These are phyloP conservation scores for Xylaria palmicola DNA, from an alignment of 495 filamentous ascomycete species.

Conservation along the genomic window DNA sequence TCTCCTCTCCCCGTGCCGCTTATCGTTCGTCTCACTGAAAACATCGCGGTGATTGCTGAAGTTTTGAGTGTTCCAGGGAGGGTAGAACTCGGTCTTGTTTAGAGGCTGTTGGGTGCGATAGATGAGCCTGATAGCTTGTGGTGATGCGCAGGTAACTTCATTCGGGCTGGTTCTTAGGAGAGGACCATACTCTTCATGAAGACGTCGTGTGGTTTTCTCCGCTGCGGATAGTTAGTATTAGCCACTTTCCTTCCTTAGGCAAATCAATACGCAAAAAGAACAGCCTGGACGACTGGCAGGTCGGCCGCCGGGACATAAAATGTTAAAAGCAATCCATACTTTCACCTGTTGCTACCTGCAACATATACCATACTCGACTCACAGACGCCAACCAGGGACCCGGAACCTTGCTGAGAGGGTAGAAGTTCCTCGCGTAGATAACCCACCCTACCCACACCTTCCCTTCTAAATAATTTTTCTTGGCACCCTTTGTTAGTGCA, in stretches of 20 bases:
- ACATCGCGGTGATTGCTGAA: constrained; percentile 1
- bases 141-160: constrained; percentile 5
- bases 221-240: constrained; percentile 1
- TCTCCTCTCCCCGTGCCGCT: constrained; percentile 3
- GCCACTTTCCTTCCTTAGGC: not conserved
- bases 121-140: constrained; percentile 1
- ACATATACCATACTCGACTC: constrained; percentile 4
- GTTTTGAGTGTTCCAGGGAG: constrained; percentile 2
- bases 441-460: constrained; percentile 1
- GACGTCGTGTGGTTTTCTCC: not conserved
- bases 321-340: constrained; percentile 1
- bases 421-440: constrained; percentile 1
- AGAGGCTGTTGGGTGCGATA: constrained; percentile 4
- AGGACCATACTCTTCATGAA: constrained; percentile 3
- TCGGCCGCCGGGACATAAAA: not conserved
- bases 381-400: constrained; percentile 6
- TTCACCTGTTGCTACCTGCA: not conserved
- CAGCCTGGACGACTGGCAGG: not conserved
- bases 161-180: not conserved
- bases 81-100: constrained; percentile 3
- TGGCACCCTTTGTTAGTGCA: no score
- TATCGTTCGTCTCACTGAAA: constrained; percentile 3
- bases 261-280: not conserved
- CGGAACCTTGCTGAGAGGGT: constrained; percentile 6
- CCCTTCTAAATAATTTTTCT: no score